A percentile compares a stretch with the other conserved stretches of the same genome.
phyloP scores from a whole-genome alignment of 2,329 filamentous ascomycete genomes.

The Fusarium sp. region DNA sequence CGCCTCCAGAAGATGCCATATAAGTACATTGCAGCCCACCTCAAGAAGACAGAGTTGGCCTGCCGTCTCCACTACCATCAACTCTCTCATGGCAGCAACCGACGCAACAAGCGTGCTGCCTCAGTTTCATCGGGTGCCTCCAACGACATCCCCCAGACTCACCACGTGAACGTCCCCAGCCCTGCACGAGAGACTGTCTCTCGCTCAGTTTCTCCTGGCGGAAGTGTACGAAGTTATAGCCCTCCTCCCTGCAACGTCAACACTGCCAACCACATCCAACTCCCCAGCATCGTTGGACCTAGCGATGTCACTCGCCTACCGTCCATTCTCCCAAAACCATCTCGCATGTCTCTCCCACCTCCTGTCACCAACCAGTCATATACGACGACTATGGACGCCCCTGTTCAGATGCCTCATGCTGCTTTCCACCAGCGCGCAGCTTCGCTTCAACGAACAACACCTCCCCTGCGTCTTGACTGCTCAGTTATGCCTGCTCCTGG shows the following conservation, averaged over 20 bases:
- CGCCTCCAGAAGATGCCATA: slow-evolving; percentile 90
- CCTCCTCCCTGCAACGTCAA: slow-evolving; percentile 53
- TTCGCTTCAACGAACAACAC: slow-evolving; percentile 51
- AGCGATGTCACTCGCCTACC: slow-evolving; percentile 61
- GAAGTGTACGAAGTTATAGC: slow-evolving; percentile 56
- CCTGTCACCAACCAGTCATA: slow-evolving; percentile 52
- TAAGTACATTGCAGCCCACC: slow-evolving; percentile 85
- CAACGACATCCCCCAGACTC: slow-evolving; percentile 59
- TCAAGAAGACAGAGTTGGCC: slow-evolving; percentile 88
- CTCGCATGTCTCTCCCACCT: slow-evolving; percentile 57
- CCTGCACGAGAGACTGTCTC: slow-evolving; percentile 60
- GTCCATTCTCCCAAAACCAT: slow-evolving; percentile 73
- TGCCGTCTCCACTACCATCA: slow-evolving; percentile 91
- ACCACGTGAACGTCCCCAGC: slow-evolving; percentile 57
- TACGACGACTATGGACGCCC: slow-evolving; percentile 55
- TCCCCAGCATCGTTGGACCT: slow-evolving; percentile 61
- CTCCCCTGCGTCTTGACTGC: slow-evolving; percentile 69
- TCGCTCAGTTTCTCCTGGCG: slow-evolving; percentile 59
- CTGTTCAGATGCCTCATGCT: slow-evolving; percentile 54
- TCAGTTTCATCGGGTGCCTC: slow-evolving; percentile 74
- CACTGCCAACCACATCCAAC: slow-evolving; percentile 55
- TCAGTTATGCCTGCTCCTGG: slow-evolving; percentile 53
- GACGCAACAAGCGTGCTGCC: slow-evolving; percentile 79
- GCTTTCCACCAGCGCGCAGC: slow-evolving; percentile 48
- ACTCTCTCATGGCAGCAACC: slow-evolving; percentile 82